Base-by-base conservation (phyloP, 441 rosid genomes). In the Bruguiera hainesii region DNA sequence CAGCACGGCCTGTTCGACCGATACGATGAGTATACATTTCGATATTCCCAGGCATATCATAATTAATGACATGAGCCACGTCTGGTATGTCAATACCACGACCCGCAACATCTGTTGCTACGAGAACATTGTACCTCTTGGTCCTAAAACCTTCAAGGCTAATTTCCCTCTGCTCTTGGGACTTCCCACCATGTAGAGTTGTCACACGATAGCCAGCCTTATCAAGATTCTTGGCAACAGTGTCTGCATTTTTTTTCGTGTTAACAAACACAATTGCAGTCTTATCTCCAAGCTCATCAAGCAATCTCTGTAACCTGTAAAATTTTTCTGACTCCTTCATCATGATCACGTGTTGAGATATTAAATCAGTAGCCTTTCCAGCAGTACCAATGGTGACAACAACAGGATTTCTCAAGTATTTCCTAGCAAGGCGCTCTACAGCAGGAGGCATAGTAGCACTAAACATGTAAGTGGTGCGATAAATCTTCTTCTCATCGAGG, bases 371-470 rank as follows among this genome's bases (percentile, higher is more conserved):
- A 11, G 98, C 10, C 83, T 91, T 94, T 64, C 98, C 98, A 68
- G 97, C 97, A 67, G 98, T 91, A 63, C 97, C 97, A 62, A 91
- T 88, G 39, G 80, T 94, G 61, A 94, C 97, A 16, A 91, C 98
- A 35, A 89, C 98, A 23, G 97, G 98, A 67, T 94, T 94, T 71
- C 98, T 88, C 79, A 94, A 76, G 77, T 91, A 89, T 82, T 91
- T 94, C 81, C 97, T 84, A 6, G 97, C 97, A 21, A 94, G 92
- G 56, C 98, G 76, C 82, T 94, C 98, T 37, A 94, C 98, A 15
- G 93, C 92, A 31, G 96, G 88, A 39, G 97, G 97, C 98, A 89
- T 89, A 0, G 98, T 91, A 46, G 97, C 98, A 75, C 97, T 94
- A 52, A 94, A 94, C 98, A 94, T 94, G 72, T 94, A 94, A 30